Conservation (phyloP, 768 basidiomycete genomes). For the Podaxis sp. region DNA sequence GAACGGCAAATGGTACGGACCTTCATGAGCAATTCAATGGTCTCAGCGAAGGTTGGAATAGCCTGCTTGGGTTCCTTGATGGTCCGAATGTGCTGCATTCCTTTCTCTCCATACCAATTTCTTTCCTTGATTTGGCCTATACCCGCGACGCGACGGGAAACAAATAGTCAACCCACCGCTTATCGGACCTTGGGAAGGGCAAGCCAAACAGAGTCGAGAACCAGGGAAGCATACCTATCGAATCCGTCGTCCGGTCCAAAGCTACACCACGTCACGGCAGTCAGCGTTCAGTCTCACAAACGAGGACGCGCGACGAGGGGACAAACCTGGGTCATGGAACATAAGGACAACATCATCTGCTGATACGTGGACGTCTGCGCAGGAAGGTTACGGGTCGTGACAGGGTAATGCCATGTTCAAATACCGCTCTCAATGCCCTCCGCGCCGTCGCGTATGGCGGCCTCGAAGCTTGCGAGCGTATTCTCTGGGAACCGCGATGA, state of each 20-base stretch:
- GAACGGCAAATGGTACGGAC: slow-evolving; percentile 36
- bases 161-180: slow-evolving; percentile 12
- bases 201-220: background rate
- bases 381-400: slow-evolving; percentile 59
- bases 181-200: background rate
- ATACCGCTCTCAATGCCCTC: slow-evolving; percentile 98
- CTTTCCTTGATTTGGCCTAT: slow-evolving; percentile 69
- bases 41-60: slow-evolving; percentile 90
- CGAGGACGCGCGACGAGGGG: slow-evolving; percentile 15
- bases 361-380: slow-evolving; percentile 92
- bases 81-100: slow-evolving; percentile 80
- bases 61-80: slow-evolving; percentile 76
- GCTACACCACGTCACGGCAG: slow-evolving; percentile 35
- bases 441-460: slow-evolving; percentile 92
- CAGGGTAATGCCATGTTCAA: slow-evolving; percentile 37
- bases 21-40: slow-evolving; percentile 74
- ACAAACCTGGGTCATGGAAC: slow-evolving; percentile 89
- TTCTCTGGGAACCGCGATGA: slow-evolving; percentile 90
- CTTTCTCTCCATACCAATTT: slow-evolving; percentile 67
- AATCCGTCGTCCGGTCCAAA: slow-evolving; percentile 81
- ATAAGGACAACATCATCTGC: slow-evolving; percentile 84
- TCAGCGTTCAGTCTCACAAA: slow-evolving; percentile 17
- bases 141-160: slow-evolving; percentile 21
- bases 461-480: slow-evolving; percentile 92
- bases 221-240: slow-evolving; percentile 45